Percentiles rank a stretch among this genome's conserved stretches.
phyloP scores from a whole-genome alignment of 768 basidiomycete species.

The Calvatia gigantea region DNA sequence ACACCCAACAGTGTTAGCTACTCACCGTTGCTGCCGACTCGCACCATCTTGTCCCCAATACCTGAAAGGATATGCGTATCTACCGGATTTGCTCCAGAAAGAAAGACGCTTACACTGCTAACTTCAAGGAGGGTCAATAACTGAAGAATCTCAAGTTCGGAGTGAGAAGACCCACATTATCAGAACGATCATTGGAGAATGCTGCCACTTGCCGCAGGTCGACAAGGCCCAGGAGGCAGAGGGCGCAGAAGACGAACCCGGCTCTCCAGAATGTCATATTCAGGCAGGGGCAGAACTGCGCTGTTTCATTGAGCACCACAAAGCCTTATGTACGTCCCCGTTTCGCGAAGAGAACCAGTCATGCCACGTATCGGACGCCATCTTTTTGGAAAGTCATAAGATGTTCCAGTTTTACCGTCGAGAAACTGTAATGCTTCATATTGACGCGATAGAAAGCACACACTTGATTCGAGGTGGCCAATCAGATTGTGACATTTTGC shows the following conservation, averaged over 20 bases:
- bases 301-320: not conserved
- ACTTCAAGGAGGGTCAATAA: constrained; percentile 19
- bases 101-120: constrained; percentile 31
- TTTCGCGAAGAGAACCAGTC: not conserved
- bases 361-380: constrained; percentile 6
- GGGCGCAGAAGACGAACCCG: constrained; percentile 9
- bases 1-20: not conserved
- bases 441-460: constrained; percentile 5
- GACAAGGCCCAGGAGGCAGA: constrained; percentile 14
- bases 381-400: constrained; percentile 6
- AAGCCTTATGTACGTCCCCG: constrained; percentile 7
- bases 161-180: constrained; percentile 28
- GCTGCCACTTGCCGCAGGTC: constrained; percentile 20
- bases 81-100: not conserved
- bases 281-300: not conserved
- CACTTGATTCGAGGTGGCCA: not conserved
- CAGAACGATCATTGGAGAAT: constrained; percentile 32
- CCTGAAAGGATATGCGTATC: constrained; percentile 17
- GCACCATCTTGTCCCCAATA: constrained; percentile 42
- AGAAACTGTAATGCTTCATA: not conserved
- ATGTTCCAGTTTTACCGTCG: constrained; percentile 6
- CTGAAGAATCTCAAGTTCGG: not conserved
- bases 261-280: constrained; percentile 7
- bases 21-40: constrained; percentile 34
- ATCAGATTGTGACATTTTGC: constrained; percentile 7